These are phyloP conservation scores for Dendrobium catenatum DNA, from an alignment of 106 monocot species.

Conservation along the genomic window DNA sequence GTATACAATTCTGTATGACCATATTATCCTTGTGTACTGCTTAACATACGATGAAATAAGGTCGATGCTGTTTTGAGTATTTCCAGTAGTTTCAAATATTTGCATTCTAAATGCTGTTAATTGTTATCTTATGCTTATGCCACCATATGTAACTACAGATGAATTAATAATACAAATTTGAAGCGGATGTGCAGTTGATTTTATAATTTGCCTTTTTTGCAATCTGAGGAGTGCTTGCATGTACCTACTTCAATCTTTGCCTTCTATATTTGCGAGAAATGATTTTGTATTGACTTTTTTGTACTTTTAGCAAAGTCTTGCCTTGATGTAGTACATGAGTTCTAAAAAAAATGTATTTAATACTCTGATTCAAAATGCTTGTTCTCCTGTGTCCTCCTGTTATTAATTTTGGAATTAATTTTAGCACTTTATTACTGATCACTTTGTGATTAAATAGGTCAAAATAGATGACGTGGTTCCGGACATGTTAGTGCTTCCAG, in stretches of 20 bases:
- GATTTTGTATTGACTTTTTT: background rate
- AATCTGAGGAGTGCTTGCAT: background rate
- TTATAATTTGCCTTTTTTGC: background rate
- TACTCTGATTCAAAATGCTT: background rate
- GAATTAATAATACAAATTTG: background rate
- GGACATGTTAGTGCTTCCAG: conserved; percentile 58
- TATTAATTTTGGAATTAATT: background rate
- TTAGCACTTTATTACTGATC: background rate
- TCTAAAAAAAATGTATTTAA: background rate
- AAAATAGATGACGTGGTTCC: conserved; percentile 68
- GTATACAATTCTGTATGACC: background rate
- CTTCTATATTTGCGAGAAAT: background rate
- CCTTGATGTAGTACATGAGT: background rate
- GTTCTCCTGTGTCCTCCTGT: background rate
- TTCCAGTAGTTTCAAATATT: background rate
- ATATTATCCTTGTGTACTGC: background rate
- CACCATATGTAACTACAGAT: background rate
- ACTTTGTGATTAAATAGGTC: conserved; percentile 41
- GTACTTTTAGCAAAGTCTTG: background rate
- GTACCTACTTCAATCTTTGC: background rate
- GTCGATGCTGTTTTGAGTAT: background rate
- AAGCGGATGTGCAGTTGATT: background rate
- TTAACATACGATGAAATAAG: background rate
- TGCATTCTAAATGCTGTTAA: background rate
- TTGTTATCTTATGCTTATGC: background rate